Conservation (phyloP, 306 rosid genomes). For the Styphnolobium japonicum region DNA sequence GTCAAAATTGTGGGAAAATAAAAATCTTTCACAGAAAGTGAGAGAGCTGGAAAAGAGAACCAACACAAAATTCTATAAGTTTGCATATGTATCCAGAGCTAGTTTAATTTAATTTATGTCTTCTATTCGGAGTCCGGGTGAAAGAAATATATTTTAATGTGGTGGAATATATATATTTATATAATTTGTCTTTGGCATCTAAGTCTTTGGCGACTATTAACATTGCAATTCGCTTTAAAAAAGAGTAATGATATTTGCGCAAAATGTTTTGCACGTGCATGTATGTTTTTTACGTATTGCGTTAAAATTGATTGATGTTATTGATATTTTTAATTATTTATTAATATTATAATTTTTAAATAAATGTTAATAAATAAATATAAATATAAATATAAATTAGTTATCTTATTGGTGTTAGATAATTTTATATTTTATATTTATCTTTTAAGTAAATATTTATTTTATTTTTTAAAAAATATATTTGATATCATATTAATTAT, state of each 20-base stretch:
- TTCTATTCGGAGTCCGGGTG: not conserved
- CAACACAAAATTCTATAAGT: slow-evolving; percentile 13
- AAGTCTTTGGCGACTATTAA: no score
- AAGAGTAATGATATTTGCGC: not conserved
- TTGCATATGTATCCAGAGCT: not conserved
- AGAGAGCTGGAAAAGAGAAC: not conserved
- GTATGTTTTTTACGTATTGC: not conserved
- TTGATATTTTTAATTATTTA: no score
- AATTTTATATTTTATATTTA: no score
- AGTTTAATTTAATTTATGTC: not conserved
- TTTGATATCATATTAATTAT: no score
- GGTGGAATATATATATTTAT: not conserved
- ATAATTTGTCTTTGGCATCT: not conserved
- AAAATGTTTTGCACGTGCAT: not conserved
- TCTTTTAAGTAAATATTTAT: no score
- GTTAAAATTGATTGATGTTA: no score
- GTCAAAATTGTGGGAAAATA: not conserved
- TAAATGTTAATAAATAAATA: no score
- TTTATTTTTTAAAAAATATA: no score
- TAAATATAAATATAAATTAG: no score
- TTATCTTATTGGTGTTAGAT: no score
- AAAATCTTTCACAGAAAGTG: slow-evolving; percentile 17
- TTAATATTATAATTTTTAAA: no score
- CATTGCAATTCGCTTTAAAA: no score
- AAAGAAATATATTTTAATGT: not conserved